Base-by-base conservation (phyloP, 306 rosid genomes). In the Abrus pulchellus region DNA sequence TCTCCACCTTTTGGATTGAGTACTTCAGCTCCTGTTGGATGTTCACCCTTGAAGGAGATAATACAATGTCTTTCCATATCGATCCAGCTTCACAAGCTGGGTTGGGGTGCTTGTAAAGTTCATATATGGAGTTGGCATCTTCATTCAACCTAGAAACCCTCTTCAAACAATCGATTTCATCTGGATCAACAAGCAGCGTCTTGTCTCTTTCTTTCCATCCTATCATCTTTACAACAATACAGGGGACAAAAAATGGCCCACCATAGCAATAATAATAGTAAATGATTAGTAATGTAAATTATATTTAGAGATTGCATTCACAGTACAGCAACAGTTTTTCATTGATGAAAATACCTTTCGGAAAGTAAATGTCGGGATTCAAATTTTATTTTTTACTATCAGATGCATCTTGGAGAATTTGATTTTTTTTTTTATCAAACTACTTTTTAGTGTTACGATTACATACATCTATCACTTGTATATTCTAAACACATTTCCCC, bases 121-220 rank as follows among this genome's bases (percentile, higher is more conserved):
- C 93, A 82, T 93, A 80, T 60, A 93, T 88, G 62, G 92, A 85
- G 53, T 87, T 82, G 0, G 97, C 99, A 55, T 83, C 82, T 78
- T 90, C 91, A 72, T 91, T 93, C 85, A 90, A 84, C 45, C 83
- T 86, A 56, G 93, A 90, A 74, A 91, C 86, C 76, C 88, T 90
- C 83, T 85, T 90, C 83, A 93, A 83, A 86, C 97, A 91, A 72
- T 91, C 92, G 29, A 92, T 91, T 86, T 92, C 97, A 7, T 95
- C 98, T 56, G 94, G 98, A 89, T 95, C 97, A 84, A 95, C 99
- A 5, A 90, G 88, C 77, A 95, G 41, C 70, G 94, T 91, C 88
- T 79, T 95, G 94, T 93, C 97, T 84, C 87, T 89, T 47, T 92
- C 98, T 79, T 95, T 93, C 98, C 97, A 93, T 75, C 96, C 96